Evolutionary conservation across 73 alveolate species (phyloP).

Genomic region (Tetrahymena borealis): DNA sequence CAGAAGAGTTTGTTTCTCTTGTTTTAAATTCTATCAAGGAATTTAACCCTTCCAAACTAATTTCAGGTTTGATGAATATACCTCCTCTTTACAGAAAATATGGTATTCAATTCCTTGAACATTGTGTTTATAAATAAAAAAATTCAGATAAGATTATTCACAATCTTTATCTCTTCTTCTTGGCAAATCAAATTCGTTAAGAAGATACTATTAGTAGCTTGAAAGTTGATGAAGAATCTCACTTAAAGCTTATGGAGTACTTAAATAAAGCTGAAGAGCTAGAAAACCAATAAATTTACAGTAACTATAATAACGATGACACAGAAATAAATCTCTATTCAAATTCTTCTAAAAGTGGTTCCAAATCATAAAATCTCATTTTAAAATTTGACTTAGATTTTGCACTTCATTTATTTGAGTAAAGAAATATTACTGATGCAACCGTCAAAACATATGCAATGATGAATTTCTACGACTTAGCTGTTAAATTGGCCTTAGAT

Average conservation of each 20-base stretch:
- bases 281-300: background rate
- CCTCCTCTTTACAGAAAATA: background rate
- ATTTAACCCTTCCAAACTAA: background rate
- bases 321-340: background rate
- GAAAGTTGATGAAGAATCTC: background rate
- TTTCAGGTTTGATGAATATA: background rate
- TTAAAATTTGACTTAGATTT: background rate
- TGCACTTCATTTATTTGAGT: background rate
- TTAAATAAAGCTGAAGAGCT: background rate
- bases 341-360: background rate
- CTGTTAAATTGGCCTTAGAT: background rate
- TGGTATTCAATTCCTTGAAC: background rate
- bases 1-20: background rate
- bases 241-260: background rate
- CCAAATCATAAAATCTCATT: background rate
- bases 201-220: background rate
- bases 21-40: background rate
- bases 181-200: background rate
- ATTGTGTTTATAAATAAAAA: background rate
- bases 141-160: background rate
- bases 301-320: background rate
- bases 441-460: background rate
- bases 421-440: background rate
- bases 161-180: background rate
- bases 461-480: background rate